Evolutionary conservation across 2,329 filamentous ascomycete genomes (phyloP).

Genomic region (Hymenoscyphus salicellus): DNA sequence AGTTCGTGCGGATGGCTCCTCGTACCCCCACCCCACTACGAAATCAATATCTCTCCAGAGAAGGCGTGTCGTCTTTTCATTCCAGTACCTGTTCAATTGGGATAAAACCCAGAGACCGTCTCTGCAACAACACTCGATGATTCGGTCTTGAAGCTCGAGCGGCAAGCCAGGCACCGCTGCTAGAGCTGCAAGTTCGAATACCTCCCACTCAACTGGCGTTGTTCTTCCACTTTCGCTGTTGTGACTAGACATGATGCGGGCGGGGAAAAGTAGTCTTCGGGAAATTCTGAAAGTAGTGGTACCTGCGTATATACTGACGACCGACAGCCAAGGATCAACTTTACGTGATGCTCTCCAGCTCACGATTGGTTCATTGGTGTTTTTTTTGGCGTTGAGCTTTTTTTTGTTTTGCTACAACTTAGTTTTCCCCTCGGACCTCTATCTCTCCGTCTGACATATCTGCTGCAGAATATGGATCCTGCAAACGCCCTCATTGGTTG

Average conservation of each 20-base stretch:
- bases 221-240: background rate
- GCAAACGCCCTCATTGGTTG: background rate
- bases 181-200: background rate
- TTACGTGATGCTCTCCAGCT: too few species aligned
- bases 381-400: too few species aligned
- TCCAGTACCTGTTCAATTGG: constrained; percentile 7
- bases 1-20: background rate
- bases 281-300: background rate
- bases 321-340: too few species aligned
- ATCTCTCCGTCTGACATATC: background rate
- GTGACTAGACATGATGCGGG: background rate
- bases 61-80: background rate
- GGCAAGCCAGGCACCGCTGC: constrained; percentile 2
- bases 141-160: constrained; percentile 1
- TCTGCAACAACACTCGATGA: background rate
- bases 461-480: background rate
- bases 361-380: too few species aligned
- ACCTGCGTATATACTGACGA: too few species aligned
- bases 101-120: background rate
- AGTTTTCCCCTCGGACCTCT: background rate
- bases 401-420: background rate
- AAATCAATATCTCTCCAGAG: constrained; percentile 10
- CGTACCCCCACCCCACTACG: background rate
- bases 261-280: background rate
- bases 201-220: background rate